phyloP scores from a whole-genome alignment of 164 flowering plant genomes.

The Vitis riparia region DNA sequence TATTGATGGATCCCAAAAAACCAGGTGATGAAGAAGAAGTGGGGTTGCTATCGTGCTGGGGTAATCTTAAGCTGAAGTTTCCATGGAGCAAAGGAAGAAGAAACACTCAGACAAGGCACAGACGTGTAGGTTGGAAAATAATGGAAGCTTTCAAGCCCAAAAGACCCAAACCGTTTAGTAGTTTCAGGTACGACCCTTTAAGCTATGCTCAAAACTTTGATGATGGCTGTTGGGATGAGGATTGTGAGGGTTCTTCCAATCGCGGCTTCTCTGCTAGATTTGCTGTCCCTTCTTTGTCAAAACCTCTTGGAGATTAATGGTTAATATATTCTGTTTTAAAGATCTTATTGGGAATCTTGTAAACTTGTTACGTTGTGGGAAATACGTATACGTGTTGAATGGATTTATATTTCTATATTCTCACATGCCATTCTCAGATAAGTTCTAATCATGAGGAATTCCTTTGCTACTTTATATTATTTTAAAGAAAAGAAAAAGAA shows the following conservation, averaged over 20 bases:
- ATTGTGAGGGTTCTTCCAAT: slow-evolving; percentile 8
- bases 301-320: background rate
- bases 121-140: slow-evolving; percentile 7
- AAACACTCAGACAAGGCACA: slow-evolving; percentile 4
- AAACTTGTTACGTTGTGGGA: too few species aligned
- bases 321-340: too few species aligned
- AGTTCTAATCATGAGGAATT: too few species aligned
- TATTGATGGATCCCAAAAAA: too few species aligned
- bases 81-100: slow-evolving; percentile 21
- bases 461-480: too few species aligned
- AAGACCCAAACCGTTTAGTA: slow-evolving; percentile 11
- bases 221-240: slow-evolving; percentile 35
- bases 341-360: too few species aligned
- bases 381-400: too few species aligned
- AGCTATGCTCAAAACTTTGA: slow-evolving; percentile 62
- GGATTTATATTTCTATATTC: too few species aligned
- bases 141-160: slow-evolving; percentile 12
- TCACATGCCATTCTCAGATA: too few species aligned
- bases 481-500: too few species aligned
- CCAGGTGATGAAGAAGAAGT: background rate
- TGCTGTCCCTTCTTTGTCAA: slow-evolving; percentile 25
- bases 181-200: slow-evolving; percentile 46
- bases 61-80: slow-evolving; percentile 34
- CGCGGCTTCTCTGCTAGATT: slow-evolving; percentile 43
- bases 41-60: slow-evolving; percentile 39